phyloP scores from a whole-genome alignment of 192 early-diverging fungal species.

The Coemansia sp. region DNA sequence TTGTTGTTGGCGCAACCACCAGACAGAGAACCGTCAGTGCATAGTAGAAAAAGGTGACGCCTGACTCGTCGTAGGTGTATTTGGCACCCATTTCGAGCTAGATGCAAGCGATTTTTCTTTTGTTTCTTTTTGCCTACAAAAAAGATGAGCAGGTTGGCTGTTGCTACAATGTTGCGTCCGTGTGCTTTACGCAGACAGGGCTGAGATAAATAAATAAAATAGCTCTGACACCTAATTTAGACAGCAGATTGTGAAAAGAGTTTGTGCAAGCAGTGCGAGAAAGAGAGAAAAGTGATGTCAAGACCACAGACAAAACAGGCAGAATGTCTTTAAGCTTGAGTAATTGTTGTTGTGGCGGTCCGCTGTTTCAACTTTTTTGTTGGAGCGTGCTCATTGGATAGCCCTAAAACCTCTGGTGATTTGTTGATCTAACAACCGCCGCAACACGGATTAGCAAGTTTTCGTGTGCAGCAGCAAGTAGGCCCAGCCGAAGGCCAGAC shows the following conservation, averaged over 20 bases:
- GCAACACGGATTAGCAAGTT: no score
- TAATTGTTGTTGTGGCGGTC: not conserved
- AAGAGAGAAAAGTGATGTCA: not conserved
- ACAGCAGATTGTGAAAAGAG: not conserved
- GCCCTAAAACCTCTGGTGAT: not conserved
- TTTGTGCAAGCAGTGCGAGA: slow-evolving; percentile 1
- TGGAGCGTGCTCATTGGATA: not conserved
- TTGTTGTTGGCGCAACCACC: slow-evolving; percentile 76
- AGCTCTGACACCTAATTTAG: not conserved
- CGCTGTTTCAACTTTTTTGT: not conserved
- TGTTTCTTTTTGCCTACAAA: not conserved
- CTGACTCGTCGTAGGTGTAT: slow-evolving; percentile 94
- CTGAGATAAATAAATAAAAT: slow-evolving; percentile 8
- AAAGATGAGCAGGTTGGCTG: not conserved
- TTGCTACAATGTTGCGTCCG: not conserved
- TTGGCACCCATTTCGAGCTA: slow-evolving; percentile 60
- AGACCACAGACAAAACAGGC: not conserved
- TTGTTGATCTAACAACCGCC: no score
- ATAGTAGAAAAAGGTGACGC: slow-evolving; percentile 95
- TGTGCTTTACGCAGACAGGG: not conserved
- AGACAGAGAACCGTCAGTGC: slow-evolving; percentile 80
- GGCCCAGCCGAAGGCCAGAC: no score
- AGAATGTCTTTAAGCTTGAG: not conserved
- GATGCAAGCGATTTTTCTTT: slow-evolving; percentile 16
- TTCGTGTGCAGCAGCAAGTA: no score